These are phyloP conservation scores for Lipomyces mesembrius DNA, from an alignment of 805 yeast genomes.

Conservation along the genomic window DNA sequence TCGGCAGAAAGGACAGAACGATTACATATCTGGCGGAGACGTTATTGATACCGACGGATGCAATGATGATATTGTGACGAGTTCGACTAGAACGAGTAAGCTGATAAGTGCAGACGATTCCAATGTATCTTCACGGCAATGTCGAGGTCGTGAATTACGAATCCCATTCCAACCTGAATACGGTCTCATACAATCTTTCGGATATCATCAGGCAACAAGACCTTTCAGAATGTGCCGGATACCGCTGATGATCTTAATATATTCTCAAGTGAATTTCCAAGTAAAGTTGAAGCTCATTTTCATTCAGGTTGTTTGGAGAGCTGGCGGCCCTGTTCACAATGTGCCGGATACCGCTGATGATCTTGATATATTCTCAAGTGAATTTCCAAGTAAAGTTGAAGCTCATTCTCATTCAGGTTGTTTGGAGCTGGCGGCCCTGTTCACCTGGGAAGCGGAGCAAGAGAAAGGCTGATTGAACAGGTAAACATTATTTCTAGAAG, in stretches of 20 bases:
- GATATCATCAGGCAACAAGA: not conserved
- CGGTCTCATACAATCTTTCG: not conserved
- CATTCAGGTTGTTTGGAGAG: conserved; percentile 60
- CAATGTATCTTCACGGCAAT: too few relatives aligned
- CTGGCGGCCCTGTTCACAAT: conserved; percentile 52
- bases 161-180: not conserved
- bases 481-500: conserved; percentile 52
- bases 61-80: too few relatives aligned
- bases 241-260: too few relatives aligned
- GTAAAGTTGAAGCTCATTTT: conserved; percentile 49
- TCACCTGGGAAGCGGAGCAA: conserved; percentile 49
- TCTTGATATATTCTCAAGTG: not conserved
- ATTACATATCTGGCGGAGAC: conserved; percentile 8
- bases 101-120: too few relatives aligned
- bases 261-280: conserved; percentile 9
- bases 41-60: conserved; percentile 7
- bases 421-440: conserved; percentile 57
- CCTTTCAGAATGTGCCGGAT: too few relatives aligned
- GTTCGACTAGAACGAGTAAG: too few relatives aligned
- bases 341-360: too few relatives aligned
- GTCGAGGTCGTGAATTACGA: too few relatives aligned
- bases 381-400: conserved; percentile 40
- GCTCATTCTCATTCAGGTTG: conserved; percentile 57
- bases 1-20: not conserved
- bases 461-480: conserved; percentile 51